Conservation (phyloP, 139 green algal genomes). For the Nannochloris sp. region DNA sequence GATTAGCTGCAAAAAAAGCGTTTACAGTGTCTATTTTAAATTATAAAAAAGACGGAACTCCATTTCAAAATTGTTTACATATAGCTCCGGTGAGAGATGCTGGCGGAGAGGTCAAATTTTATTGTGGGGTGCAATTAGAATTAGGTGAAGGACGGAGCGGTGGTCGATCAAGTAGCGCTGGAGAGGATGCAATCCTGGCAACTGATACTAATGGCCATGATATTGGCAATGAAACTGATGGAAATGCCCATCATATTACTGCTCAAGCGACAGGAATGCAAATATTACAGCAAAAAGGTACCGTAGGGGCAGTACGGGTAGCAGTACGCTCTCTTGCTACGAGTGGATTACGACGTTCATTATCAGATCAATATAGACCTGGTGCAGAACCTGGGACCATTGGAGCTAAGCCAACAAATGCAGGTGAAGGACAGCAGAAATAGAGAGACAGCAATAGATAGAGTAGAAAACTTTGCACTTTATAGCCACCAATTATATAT, state of each 20-base stretch:
- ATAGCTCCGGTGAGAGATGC: constrained; percentile 43
- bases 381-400: not conserved
- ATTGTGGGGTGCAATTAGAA: constrained; percentile 48
- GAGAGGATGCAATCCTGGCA: not conserved
- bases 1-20: constrained; percentile 25
- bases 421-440: too few relatives aligned
- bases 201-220: not conserved
- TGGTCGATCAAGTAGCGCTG: not conserved
- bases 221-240: too few relatives aligned
- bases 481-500: too few relatives aligned
- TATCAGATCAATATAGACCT: constrained; percentile 1
- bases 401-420: not conserved
- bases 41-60: constrained; percentile 41
- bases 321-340: constrained; percentile 26
- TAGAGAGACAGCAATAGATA: too few relatives aligned
- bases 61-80: constrained; percentile 56
- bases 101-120: constrained; percentile 38
- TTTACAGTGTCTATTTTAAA: constrained; percentile 40
- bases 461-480: too few relatives aligned
- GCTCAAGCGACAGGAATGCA: not conserved
- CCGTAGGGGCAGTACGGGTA: constrained; percentile 43
- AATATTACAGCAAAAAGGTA: constrained; percentile 34
- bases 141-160: not conserved
- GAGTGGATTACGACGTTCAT: constrained; percentile 14
- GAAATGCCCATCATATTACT: too few relatives aligned